phyloP scores from a whole-genome alignment of 345 rosid species.

The Boechera divaricarpa region DNA sequence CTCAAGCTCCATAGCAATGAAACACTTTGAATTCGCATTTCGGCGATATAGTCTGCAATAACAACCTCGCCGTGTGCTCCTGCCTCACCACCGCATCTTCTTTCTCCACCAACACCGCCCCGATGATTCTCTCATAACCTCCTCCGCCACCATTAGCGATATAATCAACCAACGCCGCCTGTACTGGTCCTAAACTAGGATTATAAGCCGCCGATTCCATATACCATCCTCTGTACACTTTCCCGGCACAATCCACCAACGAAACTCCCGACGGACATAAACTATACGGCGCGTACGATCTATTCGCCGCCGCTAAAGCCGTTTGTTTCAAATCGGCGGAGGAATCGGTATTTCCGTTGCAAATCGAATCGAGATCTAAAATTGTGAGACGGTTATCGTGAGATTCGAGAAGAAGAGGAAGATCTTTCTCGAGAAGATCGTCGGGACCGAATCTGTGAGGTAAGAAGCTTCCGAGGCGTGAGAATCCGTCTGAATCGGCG shows the following conservation, averaged over 20 bases:
- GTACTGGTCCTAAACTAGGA: slow-evolving; percentile 93
- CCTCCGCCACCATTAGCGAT: slow-evolving; percentile 68
- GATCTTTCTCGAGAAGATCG: slow-evolving; percentile 64
- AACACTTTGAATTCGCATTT: slow-evolving; percentile 71
- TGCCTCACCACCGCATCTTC: slow-evolving; percentile 69
- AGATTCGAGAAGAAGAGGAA: slow-evolving; percentile 72
- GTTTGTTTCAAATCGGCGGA: slow-evolving; percentile 42
- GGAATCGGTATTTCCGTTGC: slow-evolving; percentile 17
- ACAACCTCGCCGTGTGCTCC: slow-evolving; percentile 69
- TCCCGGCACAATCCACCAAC: slow-evolving; percentile 76
- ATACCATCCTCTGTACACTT: slow-evolving; percentile 76
- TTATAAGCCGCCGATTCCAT: slow-evolving; percentile 94
- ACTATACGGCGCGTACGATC: slow-evolving; percentile 90
- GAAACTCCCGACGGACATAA: slow-evolving; percentile 88
- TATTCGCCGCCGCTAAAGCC: slow-evolving; percentile 80
- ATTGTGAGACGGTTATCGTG: slow-evolving; percentile 58
- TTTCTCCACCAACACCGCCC: slow-evolving; percentile 81
- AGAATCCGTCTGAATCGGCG: slow-evolving; percentile 44
- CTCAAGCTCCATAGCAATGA: slow-evolving; percentile 52
- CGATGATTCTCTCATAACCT: slow-evolving; percentile 73
- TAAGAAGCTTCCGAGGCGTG: slow-evolving; percentile 52
- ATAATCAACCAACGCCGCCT: slow-evolving; percentile 88
- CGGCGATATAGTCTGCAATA: slow-evolving; percentile 68
- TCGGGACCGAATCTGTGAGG: slow-evolving; percentile 90
- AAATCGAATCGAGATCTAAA: neutral